Evolutionary conservation across 73 alveolate genomes (phyloP).

Genomic region (Paramecium octaurelia): DNA sequence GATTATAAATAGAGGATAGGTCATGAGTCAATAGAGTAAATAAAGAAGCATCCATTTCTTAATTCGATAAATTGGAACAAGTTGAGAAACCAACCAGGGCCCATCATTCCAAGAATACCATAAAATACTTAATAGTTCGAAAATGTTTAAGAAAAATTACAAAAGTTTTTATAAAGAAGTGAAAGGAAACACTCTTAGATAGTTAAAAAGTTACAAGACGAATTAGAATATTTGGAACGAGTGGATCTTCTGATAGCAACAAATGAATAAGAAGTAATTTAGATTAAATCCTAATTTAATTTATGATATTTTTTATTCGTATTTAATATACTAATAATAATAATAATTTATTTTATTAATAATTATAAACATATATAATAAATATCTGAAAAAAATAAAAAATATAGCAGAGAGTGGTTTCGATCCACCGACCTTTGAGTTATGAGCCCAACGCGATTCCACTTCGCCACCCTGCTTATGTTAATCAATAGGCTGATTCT

Average conservation of each 20-base stretch:
- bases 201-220: background rate
- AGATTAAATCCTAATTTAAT: background rate
- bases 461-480: constrained; percentile 92
- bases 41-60: constrained; percentile 86
- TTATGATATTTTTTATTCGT: background rate
- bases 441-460: constrained; percentile 99
- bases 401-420: constrained; percentile 92
- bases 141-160: background rate
- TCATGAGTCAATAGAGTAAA: constrained; percentile 76
- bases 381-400: background rate
- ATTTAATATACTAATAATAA: background rate
- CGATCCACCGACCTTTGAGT: constrained; percentile 99
- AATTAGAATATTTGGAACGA: background rate
- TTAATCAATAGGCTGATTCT: background rate
- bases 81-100: background rate
- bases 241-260: background rate
- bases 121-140: background rate
- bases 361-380: too few species aligned
- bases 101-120: background rate
- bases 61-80: constrained; percentile 74
- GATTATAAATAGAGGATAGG: constrained; percentile 89
- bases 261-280: background rate
- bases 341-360: too few species aligned
- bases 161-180: background rate
- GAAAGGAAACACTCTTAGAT: background rate